phyloP scores from a whole-genome alignment of 345 rosid species.

The Citrus maxima region DNA sequence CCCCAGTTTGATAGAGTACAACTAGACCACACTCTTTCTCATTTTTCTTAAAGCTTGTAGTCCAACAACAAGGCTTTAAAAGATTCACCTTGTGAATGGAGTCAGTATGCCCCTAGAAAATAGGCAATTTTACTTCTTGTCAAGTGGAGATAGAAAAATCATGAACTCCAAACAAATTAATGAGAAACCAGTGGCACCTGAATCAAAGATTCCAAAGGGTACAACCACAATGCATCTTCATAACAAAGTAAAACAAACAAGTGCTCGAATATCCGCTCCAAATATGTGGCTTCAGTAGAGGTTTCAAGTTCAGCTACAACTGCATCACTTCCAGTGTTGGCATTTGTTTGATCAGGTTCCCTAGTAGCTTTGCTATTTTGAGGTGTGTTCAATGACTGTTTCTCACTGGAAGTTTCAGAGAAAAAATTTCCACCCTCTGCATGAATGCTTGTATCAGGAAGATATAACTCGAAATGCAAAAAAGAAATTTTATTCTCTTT shows the following conservation, averaged over 20 bases:
- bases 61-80: constrained; percentile 72
- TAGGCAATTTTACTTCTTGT: constrained; percentile 28
- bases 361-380: constrained; percentile 32
- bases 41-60: constrained; percentile 52
- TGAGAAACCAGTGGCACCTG: constrained; percentile 45
- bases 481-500: constrained; percentile 9
- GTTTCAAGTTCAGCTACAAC: constrained; percentile 29
- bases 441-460: constrained; percentile 24
- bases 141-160: constrained; percentile 19
- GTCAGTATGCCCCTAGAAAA: constrained; percentile 50
- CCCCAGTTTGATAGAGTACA: constrained; percentile 64
- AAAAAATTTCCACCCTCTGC: constrained; percentile 43
- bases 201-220: constrained; percentile 48
- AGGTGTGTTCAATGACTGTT: constrained; percentile 15
- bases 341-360: constrained; percentile 26
- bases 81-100: constrained; percentile 46
- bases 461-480: constrained; percentile 4
- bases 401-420: constrained; percentile 33
- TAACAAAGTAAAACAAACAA: constrained; percentile 54
- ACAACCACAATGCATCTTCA: constrained; percentile 57
- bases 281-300: constrained; percentile 31
- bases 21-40: constrained; percentile 52
- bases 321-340: constrained; percentile 29
- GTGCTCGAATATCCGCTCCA: constrained; percentile 28
- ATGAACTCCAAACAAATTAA: constrained; percentile 8